Evolutionary conservation across 2,329 filamentous ascomycete genomes (phyloP).

Genomic region (Colletotrichum musicola): DNA sequence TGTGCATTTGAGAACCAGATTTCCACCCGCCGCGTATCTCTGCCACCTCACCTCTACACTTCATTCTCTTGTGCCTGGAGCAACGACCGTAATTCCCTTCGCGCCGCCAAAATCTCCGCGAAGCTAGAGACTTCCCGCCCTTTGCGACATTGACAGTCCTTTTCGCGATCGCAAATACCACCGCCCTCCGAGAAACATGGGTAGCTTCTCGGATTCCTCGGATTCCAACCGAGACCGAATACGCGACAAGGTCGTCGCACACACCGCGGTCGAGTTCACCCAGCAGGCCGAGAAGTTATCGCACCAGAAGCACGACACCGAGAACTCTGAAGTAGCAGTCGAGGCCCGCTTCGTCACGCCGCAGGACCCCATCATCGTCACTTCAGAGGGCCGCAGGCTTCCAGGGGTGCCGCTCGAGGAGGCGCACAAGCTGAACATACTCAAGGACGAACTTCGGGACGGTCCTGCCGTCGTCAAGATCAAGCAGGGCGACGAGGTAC

Average conservation of each 20-base stretch:
- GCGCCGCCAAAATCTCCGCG: background rate
- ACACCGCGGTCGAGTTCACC: slow-evolving; percentile 67
- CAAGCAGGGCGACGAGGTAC: slow-evolving; percentile 42
- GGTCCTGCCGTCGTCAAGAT: slow-evolving; percentile 43
- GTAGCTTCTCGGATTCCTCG: slow-evolving; percentile 33
- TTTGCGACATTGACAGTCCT: slow-evolving; percentile 6
- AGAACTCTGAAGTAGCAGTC: slow-evolving; percentile 61
- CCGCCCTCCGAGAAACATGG: slow-evolving; percentile 10
- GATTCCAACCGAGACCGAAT: slow-evolving; percentile 19
- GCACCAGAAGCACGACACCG: slow-evolving; percentile 47
- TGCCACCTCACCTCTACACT: slow-evolving; percentile 3
- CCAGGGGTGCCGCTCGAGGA: slow-evolving; percentile 78
- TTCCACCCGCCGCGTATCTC: background rate
- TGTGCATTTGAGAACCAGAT: slow-evolving; percentile 20
- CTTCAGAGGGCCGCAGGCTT: slow-evolving; percentile 73
- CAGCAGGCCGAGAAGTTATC: slow-evolving; percentile 72
- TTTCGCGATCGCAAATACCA: background rate
- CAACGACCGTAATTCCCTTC: background rate
- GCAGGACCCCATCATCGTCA: slow-evolving; percentile 78
- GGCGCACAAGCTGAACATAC: slow-evolving; percentile 75
- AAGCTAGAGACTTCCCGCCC: background rate
- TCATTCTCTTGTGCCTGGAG: background rate
- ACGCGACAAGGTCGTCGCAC: slow-evolving; percentile 46
- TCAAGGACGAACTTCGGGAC: slow-evolving; percentile 64
- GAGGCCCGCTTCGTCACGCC: slow-evolving; percentile 76